Conservation (phyloP, 1,284 basidiomycete genomes). For the Pseudozyma hubeiensis region DNA sequence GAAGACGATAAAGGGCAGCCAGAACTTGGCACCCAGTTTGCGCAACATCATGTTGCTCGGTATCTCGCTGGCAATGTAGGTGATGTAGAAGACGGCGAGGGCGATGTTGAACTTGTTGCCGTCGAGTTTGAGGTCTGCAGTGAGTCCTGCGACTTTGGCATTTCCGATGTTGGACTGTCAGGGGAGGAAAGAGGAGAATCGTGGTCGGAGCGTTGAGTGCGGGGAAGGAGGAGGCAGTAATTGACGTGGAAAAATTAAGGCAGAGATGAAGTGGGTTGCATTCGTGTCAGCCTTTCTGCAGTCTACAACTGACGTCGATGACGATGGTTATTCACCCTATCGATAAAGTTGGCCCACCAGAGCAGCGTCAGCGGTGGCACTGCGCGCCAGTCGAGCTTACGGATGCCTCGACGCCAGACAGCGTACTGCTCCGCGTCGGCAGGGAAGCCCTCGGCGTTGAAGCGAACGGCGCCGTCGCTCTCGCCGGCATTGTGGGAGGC, state of each 20-base stretch:
- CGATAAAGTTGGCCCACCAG: constrained; percentile 51
- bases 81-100: constrained; percentile 53
- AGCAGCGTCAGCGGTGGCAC: constrained; percentile 51
- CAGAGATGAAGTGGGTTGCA: too few species aligned
- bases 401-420: constrained; percentile 27
- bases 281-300: too few species aligned
- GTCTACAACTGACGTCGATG: not conserved
- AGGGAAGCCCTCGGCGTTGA: constrained; percentile 14
- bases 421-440: constrained; percentile 23
- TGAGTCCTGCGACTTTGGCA: constrained; percentile 53
- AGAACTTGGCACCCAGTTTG: constrained; percentile 59
- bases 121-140: constrained; percentile 36
- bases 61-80: constrained; percentile 54
- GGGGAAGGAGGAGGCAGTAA: not conserved
- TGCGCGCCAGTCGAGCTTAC: constrained; percentile 53
- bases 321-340: constrained; percentile 16
- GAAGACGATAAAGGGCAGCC: constrained; percentile 74
- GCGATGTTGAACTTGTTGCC: constrained; percentile 48
- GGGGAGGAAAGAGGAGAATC: not conserved
- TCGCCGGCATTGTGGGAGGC: not conserved
- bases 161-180: constrained; percentile 50
- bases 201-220: too few species aligned
- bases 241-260: not conserved
- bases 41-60: constrained; percentile 68
- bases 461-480: constrained; percentile 6